Conservation (phyloP, 2,329 filamentous ascomycete genomes). For the Volutella citrinella region DNA sequence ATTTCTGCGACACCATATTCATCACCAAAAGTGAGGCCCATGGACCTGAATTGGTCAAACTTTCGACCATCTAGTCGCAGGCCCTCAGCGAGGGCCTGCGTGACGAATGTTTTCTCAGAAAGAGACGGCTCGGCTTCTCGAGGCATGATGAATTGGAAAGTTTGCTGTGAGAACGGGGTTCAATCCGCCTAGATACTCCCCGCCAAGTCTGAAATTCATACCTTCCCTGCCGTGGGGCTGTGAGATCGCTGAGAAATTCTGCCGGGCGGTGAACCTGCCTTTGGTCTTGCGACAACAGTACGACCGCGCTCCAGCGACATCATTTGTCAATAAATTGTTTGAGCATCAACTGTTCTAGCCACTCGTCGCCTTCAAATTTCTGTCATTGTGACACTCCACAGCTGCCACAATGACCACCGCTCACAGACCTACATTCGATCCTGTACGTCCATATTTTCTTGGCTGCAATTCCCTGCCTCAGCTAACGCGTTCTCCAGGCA, state of each 20-base stretch:
- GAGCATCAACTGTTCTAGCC: too few relatives aligned
- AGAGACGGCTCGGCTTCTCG: constrained; percentile 87
- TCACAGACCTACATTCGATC: constrained; percentile 92
- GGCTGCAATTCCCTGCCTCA: neutral
- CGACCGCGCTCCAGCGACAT: too few relatives aligned
- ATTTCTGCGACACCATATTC: constrained; percentile 90
- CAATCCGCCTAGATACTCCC: constrained; percentile 2
- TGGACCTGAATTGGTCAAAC: constrained; percentile 73
- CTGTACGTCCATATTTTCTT: constrained; percentile 52
- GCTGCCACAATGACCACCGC: constrained; percentile 61
- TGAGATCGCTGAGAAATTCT: constrained; percentile 38
- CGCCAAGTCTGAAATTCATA: constrained; percentile 8
- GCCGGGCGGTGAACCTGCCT: constrained; percentile 44
- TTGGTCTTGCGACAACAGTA: constrained; percentile 8
- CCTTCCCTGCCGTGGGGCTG: constrained; percentile 9
- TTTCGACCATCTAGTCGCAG: constrained; percentile 80
- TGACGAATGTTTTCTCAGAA: constrained; percentile 83
- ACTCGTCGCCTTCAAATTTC: neutral
- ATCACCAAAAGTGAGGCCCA: constrained; percentile 80
- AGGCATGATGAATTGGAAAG: constrained; percentile 62
- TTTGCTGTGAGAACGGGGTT: constrained; percentile 9
- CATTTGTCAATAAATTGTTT: too few relatives aligned
- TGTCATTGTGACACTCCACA: neutral
- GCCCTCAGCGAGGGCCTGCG: constrained; percentile 76
- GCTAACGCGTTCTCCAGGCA: constrained; percentile 53